Evolutionary conservation across 2,329 filamentous ascomycete genomes (phyloP).

Genomic region (Trichoderma polysporum): DNA sequence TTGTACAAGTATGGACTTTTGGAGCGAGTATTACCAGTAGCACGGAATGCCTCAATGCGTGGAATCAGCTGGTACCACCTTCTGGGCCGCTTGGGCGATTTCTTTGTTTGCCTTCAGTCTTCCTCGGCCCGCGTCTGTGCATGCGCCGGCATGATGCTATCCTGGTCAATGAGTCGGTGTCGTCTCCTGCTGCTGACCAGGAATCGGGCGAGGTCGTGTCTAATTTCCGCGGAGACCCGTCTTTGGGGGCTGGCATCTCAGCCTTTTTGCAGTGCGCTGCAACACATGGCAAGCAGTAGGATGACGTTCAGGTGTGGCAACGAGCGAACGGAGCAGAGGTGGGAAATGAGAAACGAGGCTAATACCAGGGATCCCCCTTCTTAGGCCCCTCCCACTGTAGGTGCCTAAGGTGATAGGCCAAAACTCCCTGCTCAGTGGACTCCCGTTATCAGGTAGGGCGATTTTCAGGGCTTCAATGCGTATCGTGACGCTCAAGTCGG

Average conservation of each 20-base stretch:
- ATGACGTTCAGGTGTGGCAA: not conserved
- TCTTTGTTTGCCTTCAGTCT: not conserved
- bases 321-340: not conserved
- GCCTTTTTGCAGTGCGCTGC: slow-evolving; percentile 11
- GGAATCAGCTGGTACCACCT: not conserved
- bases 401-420: not conserved
- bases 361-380: slow-evolving; percentile 1
- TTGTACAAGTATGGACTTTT: not conserved
- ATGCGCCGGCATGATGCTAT: not conserved
- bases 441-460: not conserved
- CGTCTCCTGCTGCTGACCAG: slow-evolving; percentile 10
- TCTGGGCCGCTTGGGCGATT: not conserved
- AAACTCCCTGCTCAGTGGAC: not conserved
- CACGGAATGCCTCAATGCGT: not conserved
- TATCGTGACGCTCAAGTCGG: not conserved
- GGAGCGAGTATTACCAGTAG: not conserved
- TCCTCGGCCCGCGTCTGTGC: not conserved
- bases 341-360: slow-evolving; percentile 13
- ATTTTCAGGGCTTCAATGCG: not conserved
- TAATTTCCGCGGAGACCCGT: slow-evolving; percentile 16
- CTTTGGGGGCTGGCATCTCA: slow-evolving; percentile 8
- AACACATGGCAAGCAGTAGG: slow-evolving; percentile 6
- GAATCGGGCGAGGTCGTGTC: not conserved
- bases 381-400: not conserved
- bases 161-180: slow-evolving; percentile 4